These are phyloP conservation scores for Phoenix roebelenii DNA, from an alignment of 176 grass and related monocot species.

Conservation along the genomic window DNA sequence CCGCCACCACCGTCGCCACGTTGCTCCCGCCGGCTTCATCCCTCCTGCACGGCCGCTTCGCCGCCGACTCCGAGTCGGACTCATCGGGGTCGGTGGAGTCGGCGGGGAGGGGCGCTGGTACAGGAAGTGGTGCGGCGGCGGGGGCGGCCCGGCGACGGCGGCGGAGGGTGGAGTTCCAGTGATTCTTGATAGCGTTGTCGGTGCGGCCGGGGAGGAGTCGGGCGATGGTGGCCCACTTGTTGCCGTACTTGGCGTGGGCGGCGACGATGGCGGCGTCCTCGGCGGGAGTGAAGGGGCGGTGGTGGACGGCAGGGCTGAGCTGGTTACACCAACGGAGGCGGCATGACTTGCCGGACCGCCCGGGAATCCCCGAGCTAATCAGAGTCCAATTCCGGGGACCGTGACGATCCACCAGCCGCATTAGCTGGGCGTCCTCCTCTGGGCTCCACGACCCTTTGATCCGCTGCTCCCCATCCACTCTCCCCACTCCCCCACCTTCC, in stretches of 20 bases:
- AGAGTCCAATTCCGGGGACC: constrained; percentile 70
- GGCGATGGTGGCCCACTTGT: constrained; percentile 94
- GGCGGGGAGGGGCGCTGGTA: constrained; percentile 3
- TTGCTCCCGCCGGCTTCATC: neutral
- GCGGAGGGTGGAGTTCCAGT: constrained; percentile 88
- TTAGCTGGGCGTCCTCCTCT: constrained; percentile 68
- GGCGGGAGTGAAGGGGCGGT: constrained; percentile 63
- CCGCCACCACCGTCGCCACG: no score
- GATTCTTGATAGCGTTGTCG: constrained; percentile 96
- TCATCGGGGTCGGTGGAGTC: constrained; percentile 8
- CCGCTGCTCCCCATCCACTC: neutral
- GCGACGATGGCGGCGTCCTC: constrained; percentile 61
- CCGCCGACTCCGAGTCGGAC: neutral
- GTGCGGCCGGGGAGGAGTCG: constrained; percentile 63
- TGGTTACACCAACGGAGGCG: constrained; percentile 92
- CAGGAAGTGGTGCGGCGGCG: neutral
- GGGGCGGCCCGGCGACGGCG: constrained; percentile 22
- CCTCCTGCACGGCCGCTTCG: constrained; percentile 16
- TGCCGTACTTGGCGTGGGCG: constrained; percentile 48
- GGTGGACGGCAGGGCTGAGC: constrained; percentile 71
- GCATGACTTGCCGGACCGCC: constrained; percentile 82
- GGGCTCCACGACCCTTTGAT: constrained; percentile 86
- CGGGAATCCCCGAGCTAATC: constrained; percentile 52
- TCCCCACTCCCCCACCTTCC: neutral
- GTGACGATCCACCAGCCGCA: constrained; percentile 39